These are phyloP conservation scores for Xylariomycetidae sp. DNA, from an alignment of 2,329 filamentous ascomycete genomes.

Conservation along the genomic window DNA sequence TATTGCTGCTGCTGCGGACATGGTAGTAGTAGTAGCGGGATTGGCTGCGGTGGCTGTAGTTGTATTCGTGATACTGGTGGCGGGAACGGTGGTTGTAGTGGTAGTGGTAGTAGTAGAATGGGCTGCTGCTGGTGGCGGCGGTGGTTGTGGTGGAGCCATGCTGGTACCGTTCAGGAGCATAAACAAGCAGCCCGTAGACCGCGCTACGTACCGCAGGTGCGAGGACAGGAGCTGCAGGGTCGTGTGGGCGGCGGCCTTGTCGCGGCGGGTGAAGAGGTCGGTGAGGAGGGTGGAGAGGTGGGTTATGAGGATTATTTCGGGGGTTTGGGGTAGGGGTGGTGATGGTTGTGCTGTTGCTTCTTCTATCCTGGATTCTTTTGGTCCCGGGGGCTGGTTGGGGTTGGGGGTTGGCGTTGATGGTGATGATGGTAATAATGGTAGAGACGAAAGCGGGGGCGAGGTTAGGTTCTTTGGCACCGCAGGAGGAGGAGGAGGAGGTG, in stretches of 20 bases:
- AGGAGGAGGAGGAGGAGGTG: background rate
- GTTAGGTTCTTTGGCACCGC: background rate
- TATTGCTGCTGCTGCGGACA: slow-evolving; percentile 1
- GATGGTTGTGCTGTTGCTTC: background rate
- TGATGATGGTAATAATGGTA: background rate
- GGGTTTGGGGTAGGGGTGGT: slow-evolving; percentile 12
- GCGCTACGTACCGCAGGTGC: slow-evolving; percentile 41
- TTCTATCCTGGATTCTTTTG: background rate
- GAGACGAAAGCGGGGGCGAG: slow-evolving; percentile 1
- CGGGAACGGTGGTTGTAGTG: slow-evolving; percentile 2
- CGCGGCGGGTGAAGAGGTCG: slow-evolving; percentile 45
- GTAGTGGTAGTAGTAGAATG: slow-evolving; percentile 6
- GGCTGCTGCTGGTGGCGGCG: background rate
- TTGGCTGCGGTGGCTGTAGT: background rate
- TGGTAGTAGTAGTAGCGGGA: background rate
- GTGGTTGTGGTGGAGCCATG: slow-evolving; percentile 9
- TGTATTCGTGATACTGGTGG: slow-evolving; percentile 2
- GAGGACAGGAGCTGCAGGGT: slow-evolving; percentile 43
- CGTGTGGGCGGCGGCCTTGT: slow-evolving; percentile 42
- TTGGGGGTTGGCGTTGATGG: background rate
- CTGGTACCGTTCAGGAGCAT: slow-evolving; percentile 52
- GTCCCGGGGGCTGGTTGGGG: background rate
- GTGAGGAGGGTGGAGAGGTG: slow-evolving; percentile 49
- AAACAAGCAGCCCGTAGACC: slow-evolving; percentile 41
- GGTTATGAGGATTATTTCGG: slow-evolving; percentile 50